Percentiles rank a stretch among this genome's conserved stretches.
Evolutionary conservation across 2,329 filamentous ascomycete species (phyloP).

Genomic region (Fusarium palustre): DNA sequence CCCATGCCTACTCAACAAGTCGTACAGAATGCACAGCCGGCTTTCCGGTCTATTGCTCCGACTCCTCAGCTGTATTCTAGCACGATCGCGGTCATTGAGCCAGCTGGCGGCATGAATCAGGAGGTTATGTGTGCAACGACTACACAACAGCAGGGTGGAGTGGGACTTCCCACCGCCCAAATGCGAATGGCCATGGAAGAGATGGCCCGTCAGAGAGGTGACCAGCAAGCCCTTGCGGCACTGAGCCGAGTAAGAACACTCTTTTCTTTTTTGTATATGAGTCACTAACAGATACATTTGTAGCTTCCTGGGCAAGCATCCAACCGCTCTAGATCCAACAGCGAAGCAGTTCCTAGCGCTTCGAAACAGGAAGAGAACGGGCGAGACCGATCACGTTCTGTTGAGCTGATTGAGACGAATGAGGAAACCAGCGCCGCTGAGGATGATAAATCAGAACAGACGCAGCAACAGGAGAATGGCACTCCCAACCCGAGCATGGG

Average conservation of each 20-base stretch:
- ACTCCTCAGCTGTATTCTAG: slow-evolving; percentile 1
- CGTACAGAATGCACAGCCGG: neutral
- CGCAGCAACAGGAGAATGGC: slow-evolving; percentile 3
- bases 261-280: too few species aligned
- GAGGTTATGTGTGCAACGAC: neutral
- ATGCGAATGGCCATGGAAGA: neutral
- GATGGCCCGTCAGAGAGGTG: neutral
- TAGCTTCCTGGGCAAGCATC: slow-evolving; percentile 2
- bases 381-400: slow-evolving; percentile 3
- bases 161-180: neutral
- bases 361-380: slow-evolving; percentile 5
- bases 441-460: slow-evolving; percentile 1
- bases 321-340: slow-evolving; percentile 10
- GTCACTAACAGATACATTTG: neutral
- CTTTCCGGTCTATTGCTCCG: slow-evolving; percentile 28
- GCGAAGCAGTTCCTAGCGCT: neutral
- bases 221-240: neutral
- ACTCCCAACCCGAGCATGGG: neutral
- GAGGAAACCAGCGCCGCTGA: neutral
- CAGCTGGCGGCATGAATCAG: neutral
- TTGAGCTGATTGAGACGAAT: slow-evolving; percentile 10
- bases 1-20: slow-evolving; percentile 45
- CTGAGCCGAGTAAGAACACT: neutral
- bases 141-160: neutral
- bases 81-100: neutral